Conservation (phyloP, 2,329 filamentous ascomycete genomes). For the Epichloe sp. region DNA sequence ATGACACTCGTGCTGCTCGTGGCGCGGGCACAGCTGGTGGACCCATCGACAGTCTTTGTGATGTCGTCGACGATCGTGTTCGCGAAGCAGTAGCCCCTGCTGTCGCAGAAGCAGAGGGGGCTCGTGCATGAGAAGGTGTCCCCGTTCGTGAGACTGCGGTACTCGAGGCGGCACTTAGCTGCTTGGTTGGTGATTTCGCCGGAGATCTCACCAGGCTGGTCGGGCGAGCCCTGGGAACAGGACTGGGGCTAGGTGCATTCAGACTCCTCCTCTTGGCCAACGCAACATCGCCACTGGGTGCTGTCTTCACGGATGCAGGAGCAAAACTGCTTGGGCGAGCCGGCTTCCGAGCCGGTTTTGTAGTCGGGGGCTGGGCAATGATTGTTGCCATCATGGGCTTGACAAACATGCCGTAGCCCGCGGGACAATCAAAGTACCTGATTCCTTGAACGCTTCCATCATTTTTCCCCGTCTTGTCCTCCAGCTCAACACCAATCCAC, state of each 20-base stretch:
- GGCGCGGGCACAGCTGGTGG: slow-evolving; percentile 41
- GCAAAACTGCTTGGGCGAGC: slow-evolving; percentile 38
- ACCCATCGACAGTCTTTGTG: slow-evolving; percentile 51
- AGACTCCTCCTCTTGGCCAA: slow-evolving; percentile 52
- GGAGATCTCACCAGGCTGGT: slow-evolving; percentile 54
- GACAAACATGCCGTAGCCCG: slow-evolving; percentile 73
- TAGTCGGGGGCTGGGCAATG: slow-evolving; percentile 35
- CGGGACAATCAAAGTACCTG: slow-evolving; percentile 76
- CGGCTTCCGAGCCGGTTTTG: slow-evolving; percentile 25
- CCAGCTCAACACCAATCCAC: slow-evolving; percentile 84
- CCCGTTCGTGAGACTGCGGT: slow-evolving; percentile 47
- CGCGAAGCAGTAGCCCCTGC: slow-evolving; percentile 26
- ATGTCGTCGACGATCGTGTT: slow-evolving; percentile 41
- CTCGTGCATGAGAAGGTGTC: slow-evolving; percentile 46
- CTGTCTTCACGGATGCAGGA: slow-evolving; percentile 25
- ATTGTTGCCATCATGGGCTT: slow-evolving; percentile 55
- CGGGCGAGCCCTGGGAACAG: slow-evolving; percentile 45
- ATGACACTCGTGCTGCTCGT: slow-evolving; percentile 30
- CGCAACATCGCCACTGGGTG: slow-evolving; percentile 34
- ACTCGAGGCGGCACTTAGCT: slow-evolving; percentile 44
- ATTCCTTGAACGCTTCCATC: slow-evolving; percentile 82
- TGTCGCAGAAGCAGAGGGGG: slow-evolving; percentile 21
- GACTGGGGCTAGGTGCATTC: slow-evolving; percentile 61
- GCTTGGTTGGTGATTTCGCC: slow-evolving; percentile 69
- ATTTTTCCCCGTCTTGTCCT: slow-evolving; percentile 76